These are phyloP conservation scores for Gentiana straminea DNA, from an alignment of 257 asterid genomes.

Conservation along the genomic window DNA sequence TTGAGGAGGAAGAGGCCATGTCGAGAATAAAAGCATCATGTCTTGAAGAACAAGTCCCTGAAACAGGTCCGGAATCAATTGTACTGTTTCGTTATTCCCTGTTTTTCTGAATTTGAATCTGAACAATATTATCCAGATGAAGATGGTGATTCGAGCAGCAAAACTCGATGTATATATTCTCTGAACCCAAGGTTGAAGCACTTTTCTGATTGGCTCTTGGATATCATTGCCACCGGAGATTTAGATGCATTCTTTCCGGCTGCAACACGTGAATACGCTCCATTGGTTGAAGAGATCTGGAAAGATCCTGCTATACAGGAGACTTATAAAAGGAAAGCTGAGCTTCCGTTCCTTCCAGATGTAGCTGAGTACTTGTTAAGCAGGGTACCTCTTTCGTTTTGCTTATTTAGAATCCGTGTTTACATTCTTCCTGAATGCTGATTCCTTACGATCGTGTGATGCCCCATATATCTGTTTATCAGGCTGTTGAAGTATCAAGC, in stretches of 20 bases:
- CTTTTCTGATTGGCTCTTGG: conserved; percentile 94
- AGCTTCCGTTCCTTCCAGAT: conserved; percentile 87
- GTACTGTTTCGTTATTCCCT: conserved; percentile 1
- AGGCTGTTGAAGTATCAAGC: conserved; percentile 97
- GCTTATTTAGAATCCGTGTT: not conserved
- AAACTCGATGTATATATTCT: conserved; percentile 53
- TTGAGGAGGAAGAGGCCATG: conserved; percentile 82
- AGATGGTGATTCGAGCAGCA: conserved; percentile 28
- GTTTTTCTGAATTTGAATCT: not conserved
- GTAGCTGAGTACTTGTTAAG: conserved; percentile 84
- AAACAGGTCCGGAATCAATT: conserved; percentile 13
- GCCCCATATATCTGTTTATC: not conserved
- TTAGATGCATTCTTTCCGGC: conserved; percentile 95
- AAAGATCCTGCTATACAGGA: conserved; percentile 84
- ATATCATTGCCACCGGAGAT: conserved; percentile 94
- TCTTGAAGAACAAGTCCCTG: conserved; percentile 24
- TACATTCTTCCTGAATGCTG: not conserved
- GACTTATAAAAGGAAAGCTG: conserved; percentile 62
- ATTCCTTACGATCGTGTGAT: no score
- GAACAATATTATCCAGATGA: conserved; percentile 28
- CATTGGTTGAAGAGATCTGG: conserved; percentile 95
- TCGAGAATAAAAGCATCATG: conserved; percentile 18
- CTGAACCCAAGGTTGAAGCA: conserved; percentile 74
- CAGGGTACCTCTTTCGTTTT: conserved; percentile 40
- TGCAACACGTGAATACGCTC: conserved; percentile 96